Evolutionary conservation across 2,329 filamentous ascomycete genomes (phyloP), one percentile per base, ranked within the genome.

Genomic region (Huntiella savannae): DNA sequence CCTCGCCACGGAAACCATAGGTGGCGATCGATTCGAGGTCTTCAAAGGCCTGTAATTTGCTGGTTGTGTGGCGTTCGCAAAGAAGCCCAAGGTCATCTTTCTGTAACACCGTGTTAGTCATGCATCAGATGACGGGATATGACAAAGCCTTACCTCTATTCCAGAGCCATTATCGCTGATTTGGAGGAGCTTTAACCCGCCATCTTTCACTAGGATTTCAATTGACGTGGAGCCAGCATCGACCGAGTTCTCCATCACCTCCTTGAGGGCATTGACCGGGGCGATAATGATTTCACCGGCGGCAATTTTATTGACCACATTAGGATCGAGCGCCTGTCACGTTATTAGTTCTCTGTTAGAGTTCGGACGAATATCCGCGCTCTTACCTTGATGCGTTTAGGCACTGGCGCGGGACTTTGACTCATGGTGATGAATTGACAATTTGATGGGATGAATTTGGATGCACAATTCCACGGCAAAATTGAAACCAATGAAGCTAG

Each of bases 271-370:
- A 61, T 98, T 85, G 22, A 95, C 86, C 0, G 91, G 92, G 2
- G 91, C 88, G 42, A 98, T 86, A 50, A 98, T 98, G 55, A 98
- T 98, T 61, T 98, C 91, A 15, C 91, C 91, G 0, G 91, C 91
- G 1, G 91, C 91, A 54, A 98, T 98, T 61, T 96, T 98, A 68
- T 96, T 98, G 53, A 98, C 82, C 16, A 98, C 91, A 64, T 91
- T 81, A 52, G 82, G 78, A 56, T 93, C 83, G 19, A 98, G 72
- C 11, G 88, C 82, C 78, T 93, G 46, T 10, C 7, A 34, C 4
- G 35, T 28, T 3, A 13, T 47, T 42, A 47, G 40, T 35, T 37
- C 32, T 7, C 22, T 10, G n/a, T n/a, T 10, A 36, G 7, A 36
- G 15, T n/a, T n/a, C 11, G 34, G 34, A 35, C 12, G n/a, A 13